These are phyloP conservation scores for Acanthamoeba sp. DNA, from an alignment of 208 protist species.

Conservation along the genomic window DNA sequence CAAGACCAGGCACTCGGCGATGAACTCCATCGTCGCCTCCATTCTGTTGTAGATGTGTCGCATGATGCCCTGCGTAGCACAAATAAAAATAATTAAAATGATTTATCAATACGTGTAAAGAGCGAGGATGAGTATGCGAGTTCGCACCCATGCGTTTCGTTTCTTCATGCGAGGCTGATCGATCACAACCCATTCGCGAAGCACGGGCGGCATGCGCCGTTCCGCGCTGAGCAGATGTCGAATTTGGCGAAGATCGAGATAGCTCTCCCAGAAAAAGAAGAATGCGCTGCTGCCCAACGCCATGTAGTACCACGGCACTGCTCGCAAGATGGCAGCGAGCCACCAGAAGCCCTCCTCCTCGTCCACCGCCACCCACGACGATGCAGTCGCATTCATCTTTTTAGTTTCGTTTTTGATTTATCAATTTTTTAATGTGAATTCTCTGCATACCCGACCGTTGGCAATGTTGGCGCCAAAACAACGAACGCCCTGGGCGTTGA, in stretches of 20 bases:
- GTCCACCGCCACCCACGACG: background rate
- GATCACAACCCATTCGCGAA: slow-evolving; percentile 14
- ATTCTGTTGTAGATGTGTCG: slow-evolving; percentile 3
- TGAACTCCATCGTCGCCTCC: slow-evolving; percentile 27
- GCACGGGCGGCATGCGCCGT: slow-evolving; percentile 12
- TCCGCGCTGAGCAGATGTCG: background rate
- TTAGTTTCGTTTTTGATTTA: background rate
- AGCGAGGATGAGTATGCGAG: background rate
- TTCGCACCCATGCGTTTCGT: background rate
- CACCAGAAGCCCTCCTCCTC: background rate
- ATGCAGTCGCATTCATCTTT: background rate
- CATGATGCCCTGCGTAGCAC: slow-evolving; percentile 13
- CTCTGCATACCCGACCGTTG: background rate
- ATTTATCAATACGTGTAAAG: background rate
- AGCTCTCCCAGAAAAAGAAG: slow-evolving; percentile 38
- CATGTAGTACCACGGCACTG: slow-evolving; percentile 19
- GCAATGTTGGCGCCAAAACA: background rate
- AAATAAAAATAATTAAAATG: background rate
- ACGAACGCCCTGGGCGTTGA: background rate
- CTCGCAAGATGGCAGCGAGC: background rate
- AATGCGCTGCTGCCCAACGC: background rate
- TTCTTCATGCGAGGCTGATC: slow-evolving; percentile 39
- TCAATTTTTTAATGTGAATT: background rate
- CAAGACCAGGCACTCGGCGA: slow-evolving; percentile 1
- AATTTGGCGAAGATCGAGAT: slow-evolving; percentile 27